Base-by-base conservation (phyloP, 331 rosid genomes). In the Phaseolus coccineus region DNA sequence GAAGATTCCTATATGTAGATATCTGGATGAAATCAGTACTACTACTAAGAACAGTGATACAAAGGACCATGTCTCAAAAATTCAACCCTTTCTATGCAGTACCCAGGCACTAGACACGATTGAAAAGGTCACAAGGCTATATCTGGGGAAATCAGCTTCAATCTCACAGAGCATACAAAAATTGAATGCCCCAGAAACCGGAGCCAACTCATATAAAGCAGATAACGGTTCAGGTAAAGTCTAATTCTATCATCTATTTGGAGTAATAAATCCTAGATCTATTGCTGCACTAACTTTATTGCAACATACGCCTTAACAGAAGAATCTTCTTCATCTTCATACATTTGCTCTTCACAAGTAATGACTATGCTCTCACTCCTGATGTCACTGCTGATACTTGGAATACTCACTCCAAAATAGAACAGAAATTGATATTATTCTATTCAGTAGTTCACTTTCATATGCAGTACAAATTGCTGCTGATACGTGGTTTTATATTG, bases 131-230 rank as follows among this genome's bases (percentile, higher is more conserved):
- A 83, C 86, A 19, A 73, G 77, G 80, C 68, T 39, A 25, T 78
- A 83, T 66, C 73, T 78, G 68, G 80, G 80, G 50, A 77, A 83
- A 46, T 83, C 86, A 78, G 83, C 86, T 50, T 78, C 73, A 57
- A 40, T 78, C 69, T 78, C 83, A 56, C 80, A 78, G 76, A 65
- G 42, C 77, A 73, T 77, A 71, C 77, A 56, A 37, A 46, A 66
- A 6, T 12, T 57, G 63, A 78, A 66, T 46, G 30, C 48, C 53
- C 73, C 83, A 37, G 72, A 83, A 73, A 35, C 73, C 73, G 51
- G 53, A 50, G 69, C 57, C 52, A 16, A 66, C 62, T 39, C 77
- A 3, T 37, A 67, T 8, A 14, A 71, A 57, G 37, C 8, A 58
- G 68, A 69, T 22, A 48, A 75, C 0, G 37, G 50, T 53, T 15